Base-by-base conservation (phyloP, 768 basidiomycete genomes). In the Pleurotus citrinopileatus region DNA sequence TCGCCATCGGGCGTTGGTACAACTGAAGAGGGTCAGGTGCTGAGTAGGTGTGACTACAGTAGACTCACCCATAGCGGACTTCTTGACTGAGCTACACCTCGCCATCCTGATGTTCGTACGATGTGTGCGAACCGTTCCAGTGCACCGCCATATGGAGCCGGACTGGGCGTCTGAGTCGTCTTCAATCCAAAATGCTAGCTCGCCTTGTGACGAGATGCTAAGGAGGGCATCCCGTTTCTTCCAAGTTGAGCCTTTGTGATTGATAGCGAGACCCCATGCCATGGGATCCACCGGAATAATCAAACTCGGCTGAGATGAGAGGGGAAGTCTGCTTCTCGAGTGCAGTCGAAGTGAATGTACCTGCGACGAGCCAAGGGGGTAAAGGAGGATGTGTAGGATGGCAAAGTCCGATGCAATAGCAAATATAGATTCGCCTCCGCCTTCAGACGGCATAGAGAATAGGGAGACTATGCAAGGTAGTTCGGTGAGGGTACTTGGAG, bases 11-110 rank as follows among this genome's bases (percentile, higher is more conserved):
- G 61, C 13, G 71, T 66, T 3, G 78, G 72, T 12, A 87, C 82
- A 57, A 93, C 91, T 94, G 40, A 17, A 38, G 54, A 45, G 46
- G 43, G 32, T 54, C 47, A 20, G 60, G 54, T 32, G 50, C 50
- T 55, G 48, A 57, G 27, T 50, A 5, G 25, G 37, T 26, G 15
- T 6, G 2, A 12, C 7, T 6, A n/a, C 34, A 15, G 29, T 38
- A 37, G 10, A 46, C 80, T 55, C 65, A 93, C 94, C 83, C 55
- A 98, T 73, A 4, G 86, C 94, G 3, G 94, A 91, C 69, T 96
- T 96, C 69, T 94, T 94, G 9, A 89, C 85, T 6, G 92, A 91
- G 66, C 92, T 96, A 65, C 94, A 96, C 37, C 87, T 77, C 13
- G 87, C 93, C 67, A 81, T 86, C 55, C 73, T 75, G 52, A 95